phyloP scores from a whole-genome alignment of 2,329 filamentous ascomycete genomes.

The Graphium sp. region DNA sequence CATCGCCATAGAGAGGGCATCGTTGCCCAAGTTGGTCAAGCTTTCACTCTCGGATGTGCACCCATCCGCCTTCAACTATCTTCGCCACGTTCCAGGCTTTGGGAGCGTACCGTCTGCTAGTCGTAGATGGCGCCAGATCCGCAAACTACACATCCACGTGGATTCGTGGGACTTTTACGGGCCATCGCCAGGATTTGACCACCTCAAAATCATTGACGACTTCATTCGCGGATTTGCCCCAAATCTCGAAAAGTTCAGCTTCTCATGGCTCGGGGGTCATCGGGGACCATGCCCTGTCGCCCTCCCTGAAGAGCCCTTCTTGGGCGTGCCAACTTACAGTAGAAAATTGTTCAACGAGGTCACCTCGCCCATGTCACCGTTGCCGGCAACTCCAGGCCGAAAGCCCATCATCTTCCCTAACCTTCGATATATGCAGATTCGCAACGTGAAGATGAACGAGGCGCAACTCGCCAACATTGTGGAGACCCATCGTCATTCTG shows the following conservation, averaged over 20 bases:
- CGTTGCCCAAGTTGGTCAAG: constrained; percentile 46
- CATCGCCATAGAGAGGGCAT: constrained; percentile 63
- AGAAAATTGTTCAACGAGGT: constrained; percentile 48
- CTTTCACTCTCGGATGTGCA: constrained; percentile 62
- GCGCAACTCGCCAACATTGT: constrained; percentile 56
- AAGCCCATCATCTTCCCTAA: constrained; percentile 48
- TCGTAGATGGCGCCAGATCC: constrained; percentile 63
- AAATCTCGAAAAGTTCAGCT: constrained; percentile 52
- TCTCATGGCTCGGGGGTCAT: constrained; percentile 57
- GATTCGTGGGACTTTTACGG: constrained; percentile 51
- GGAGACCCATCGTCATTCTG: constrained; percentile 43
- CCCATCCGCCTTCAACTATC: constrained; percentile 57
- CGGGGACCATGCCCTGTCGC: constrained; percentile 61
- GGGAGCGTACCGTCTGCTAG: constrained; percentile 57
- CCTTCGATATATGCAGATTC: constrained; percentile 51
- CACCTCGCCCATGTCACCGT: constrained; percentile 46
- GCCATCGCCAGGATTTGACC: constrained; percentile 44
- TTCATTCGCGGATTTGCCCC: constrained; percentile 58
- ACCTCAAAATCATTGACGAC: constrained; percentile 64
- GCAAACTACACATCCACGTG: constrained; percentile 54
- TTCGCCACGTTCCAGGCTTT: constrained; percentile 58
- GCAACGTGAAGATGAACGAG: constrained; percentile 57
- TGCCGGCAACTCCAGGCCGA: constrained; percentile 33
- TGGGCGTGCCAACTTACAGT: constrained; percentile 33
- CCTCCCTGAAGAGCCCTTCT: constrained; percentile 53